Evolutionary conservation across 2,329 filamentous ascomycete genomes (phyloP).

Genomic region (Curvularia eragrostidis): DNA sequence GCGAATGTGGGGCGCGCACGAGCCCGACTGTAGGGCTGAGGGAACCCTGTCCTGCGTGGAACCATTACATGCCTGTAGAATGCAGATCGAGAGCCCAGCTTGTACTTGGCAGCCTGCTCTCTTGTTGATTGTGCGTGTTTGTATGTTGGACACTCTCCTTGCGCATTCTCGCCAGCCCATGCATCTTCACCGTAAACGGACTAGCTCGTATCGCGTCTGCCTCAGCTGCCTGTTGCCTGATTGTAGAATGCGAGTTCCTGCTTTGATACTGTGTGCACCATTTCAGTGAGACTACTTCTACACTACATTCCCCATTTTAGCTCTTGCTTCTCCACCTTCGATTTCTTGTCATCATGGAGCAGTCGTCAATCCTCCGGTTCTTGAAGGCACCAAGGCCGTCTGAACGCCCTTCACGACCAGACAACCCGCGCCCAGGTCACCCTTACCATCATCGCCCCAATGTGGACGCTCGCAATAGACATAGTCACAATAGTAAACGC

Average conservation of each 20-base stretch:
- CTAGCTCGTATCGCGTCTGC: slow-evolving; percentile 6
- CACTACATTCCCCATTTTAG: neutral
- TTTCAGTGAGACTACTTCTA: neutral
- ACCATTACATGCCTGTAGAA: slow-evolving; percentile 12
- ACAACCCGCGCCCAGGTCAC: slow-evolving; percentile 22
- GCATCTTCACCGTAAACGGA: neutral
- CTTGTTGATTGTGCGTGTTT: neutral
- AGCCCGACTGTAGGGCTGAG: slow-evolving; percentile 31
- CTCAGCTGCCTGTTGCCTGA: slow-evolving; percentile 24
- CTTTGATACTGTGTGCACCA: neutral
- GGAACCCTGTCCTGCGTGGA: slow-evolving; percentile 10
- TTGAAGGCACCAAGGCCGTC: slow-evolving; percentile 18
- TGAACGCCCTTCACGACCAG: slow-evolving; percentile 14
- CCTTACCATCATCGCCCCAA: slow-evolving; percentile 23
- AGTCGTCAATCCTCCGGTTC: slow-evolving; percentile 33
- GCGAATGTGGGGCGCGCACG: slow-evolving; percentile 32
- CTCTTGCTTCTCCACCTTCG: neutral
- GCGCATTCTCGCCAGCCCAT: neutral
- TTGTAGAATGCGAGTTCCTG: slow-evolving; percentile 1
- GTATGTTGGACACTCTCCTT: neutral
- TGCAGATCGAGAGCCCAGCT: slow-evolving; percentile 13
- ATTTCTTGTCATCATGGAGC: slow-evolving; percentile 25
- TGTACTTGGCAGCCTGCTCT: neutral
- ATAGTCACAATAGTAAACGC: slow-evolving; percentile 8
- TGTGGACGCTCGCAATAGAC: slow-evolving; percentile 5